These are phyloP conservation scores for Drechmeria coniospora DNA, from an alignment of 2,329 filamentous ascomycete genomes.

Conservation along the genomic window DNA sequence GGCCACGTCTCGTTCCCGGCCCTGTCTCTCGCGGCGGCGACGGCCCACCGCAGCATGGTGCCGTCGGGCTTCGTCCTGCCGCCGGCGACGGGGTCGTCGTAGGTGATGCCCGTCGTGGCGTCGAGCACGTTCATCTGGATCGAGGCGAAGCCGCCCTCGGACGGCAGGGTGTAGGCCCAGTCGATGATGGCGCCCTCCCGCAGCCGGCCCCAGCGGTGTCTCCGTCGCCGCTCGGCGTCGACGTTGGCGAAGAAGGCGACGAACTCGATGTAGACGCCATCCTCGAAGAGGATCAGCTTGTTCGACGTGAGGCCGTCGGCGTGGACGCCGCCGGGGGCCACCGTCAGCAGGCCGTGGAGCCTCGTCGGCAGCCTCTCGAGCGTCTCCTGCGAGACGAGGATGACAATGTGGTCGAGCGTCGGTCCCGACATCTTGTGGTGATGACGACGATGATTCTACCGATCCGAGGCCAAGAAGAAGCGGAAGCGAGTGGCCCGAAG, in stretches of 20 bases:
- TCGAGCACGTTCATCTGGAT: constrained; percentile 21
- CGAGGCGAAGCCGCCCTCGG: constrained; percentile 17
- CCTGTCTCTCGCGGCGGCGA: constrained; percentile 26
- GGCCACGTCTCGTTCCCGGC: constrained; percentile 16
- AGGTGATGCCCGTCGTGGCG: constrained; percentile 21
- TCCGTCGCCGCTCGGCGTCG: constrained; percentile 20
- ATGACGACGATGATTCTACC: neutral
- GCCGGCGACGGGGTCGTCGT: constrained; percentile 32
- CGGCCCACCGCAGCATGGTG: constrained; percentile 40
- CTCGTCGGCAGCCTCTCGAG: constrained; percentile 30
- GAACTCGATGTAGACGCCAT: constrained; percentile 52
- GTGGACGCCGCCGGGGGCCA: constrained; percentile 45
- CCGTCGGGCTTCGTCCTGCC: constrained; percentile 41
- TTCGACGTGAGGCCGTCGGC: constrained; percentile 46
- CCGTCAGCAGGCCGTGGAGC: constrained; percentile 37
- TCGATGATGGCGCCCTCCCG: constrained; percentile 37
- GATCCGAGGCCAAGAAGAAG: no score
- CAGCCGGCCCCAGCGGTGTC: constrained; percentile 44
- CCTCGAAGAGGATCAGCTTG: constrained; percentile 43
- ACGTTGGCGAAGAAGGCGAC: constrained; percentile 41
- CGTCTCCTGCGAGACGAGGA: constrained; percentile 39
- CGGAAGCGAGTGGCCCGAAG: no score
- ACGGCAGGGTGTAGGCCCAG: constrained; percentile 37
- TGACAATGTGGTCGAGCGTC: constrained; percentile 46
- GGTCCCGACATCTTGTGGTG: constrained; percentile 8